Base-by-base conservation (phyloP, 768 basidiomycete species). In the Plicaturopsis crispa region DNA sequence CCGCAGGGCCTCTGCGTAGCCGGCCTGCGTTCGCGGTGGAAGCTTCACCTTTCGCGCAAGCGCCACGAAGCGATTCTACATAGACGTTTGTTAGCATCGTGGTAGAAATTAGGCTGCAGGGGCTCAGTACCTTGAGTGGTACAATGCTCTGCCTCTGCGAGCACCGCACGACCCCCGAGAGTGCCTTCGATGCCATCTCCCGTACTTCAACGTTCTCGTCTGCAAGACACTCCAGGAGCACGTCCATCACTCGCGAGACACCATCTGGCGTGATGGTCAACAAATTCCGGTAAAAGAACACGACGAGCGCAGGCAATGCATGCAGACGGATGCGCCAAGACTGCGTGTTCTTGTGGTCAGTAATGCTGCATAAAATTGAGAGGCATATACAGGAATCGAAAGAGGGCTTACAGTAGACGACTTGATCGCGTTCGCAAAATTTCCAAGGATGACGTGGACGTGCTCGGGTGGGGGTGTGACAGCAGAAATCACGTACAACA, bases 141-240 rank as follows among this genome's bases (percentile, higher is more conserved):
- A 85, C 63, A 48, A 93, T 90, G 52, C 78, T 86, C 44, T 88
- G 78, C 40, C 89, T 73, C 53, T 91, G 88, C n/a, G 90, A 91
- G 50, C 87, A 91, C 44, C 91, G 71, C 38, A 96, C 72, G 45
- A 96, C 80, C 6, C 88, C 84, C 20, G 89, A 86, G 32, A 96
- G 64, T 30, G 82, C 82, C 61, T 81, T 81, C 4, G 87, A 86
- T 17, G 88, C 86, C 76, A 86, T 91, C 57, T 90, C 86, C 46
- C 91, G 75, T 28, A 96, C 91, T 61, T 96, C 91, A 31, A 91
- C 81, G 50, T 92, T 93, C 55, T 89, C 87, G 55, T 96, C 91
- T 7, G 76, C 70, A 38, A 96, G 63, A 57, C 91, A 93, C 39
- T 83, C 80, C 12, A 90, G 68, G 38, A 93, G 65, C 21, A 87